Percentiles rank a stretch among this genome's conserved stretches.
phyloP scores from a whole-genome alignment of 1,284 basidiomycete species.

The Melampsora larici-populina region DNA sequence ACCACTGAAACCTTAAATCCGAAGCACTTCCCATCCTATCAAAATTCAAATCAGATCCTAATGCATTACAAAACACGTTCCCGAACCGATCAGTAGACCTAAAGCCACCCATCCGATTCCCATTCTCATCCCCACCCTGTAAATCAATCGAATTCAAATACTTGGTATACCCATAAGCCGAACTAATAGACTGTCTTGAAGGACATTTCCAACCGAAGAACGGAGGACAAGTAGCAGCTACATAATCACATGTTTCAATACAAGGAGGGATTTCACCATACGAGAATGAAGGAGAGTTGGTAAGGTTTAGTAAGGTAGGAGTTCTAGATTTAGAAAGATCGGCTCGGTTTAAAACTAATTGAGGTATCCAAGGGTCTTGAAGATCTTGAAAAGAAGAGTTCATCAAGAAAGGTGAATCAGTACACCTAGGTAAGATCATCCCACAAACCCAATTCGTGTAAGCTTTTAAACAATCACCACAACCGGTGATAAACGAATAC shows the following conservation, averaged over 20 bases:
- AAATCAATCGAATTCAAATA: constrained; percentile 22
- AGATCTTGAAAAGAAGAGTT: neutral
- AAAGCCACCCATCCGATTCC: neutral
- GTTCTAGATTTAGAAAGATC: constrained; percentile 45
- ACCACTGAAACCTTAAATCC: constrained; percentile 5
- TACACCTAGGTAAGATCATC: constrained; percentile 55
- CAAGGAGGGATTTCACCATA: constrained; percentile 51
- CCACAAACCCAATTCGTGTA: constrained; percentile 56
- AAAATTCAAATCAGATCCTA: constrained; percentile 38
- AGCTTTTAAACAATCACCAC: constrained; percentile 53
- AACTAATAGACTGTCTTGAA: constrained; percentile 24
- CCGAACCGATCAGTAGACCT: constrained; percentile 45
- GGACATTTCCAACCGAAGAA: constrained; percentile 50
- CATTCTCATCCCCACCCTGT: constrained; percentile 35
- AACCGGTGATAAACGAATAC: constrained; percentile 55
- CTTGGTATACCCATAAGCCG: constrained; percentile 31
- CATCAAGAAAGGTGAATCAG: constrained; percentile 47
- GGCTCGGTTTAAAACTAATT: constrained; percentile 39
- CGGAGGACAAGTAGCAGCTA: constrained; percentile 50
- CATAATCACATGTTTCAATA: constrained; percentile 47
- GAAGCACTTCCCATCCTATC: constrained; percentile 14
- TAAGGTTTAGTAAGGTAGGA: constrained; percentile 26
- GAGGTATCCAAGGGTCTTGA: constrained; percentile 22
- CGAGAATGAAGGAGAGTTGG: constrained; percentile 44
- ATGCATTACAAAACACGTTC: constrained; percentile 46